Evolutionary conservation across 202 grass and related monocot genomes (phyloP).

Genomic region (Zoysia matrella): DNA sequence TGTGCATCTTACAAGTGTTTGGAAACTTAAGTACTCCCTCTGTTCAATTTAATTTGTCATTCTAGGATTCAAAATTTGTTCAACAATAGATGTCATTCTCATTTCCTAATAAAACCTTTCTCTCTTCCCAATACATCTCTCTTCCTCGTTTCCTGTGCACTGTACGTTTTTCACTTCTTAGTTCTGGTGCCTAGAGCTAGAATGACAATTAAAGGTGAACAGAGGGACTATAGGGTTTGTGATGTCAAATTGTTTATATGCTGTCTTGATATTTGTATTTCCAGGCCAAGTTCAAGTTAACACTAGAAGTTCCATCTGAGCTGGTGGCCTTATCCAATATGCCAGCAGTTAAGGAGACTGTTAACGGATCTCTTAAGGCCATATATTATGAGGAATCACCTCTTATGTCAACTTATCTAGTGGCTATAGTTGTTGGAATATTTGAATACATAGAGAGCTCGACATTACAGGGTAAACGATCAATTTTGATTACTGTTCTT

Average conservation of each 20-base stretch:
- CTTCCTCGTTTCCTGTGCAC: too few species aligned
- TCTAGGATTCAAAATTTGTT: too few species aligned
- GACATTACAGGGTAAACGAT: slow-evolving; percentile 61
- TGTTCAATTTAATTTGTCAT: too few species aligned
- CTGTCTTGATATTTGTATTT: slow-evolving; percentile 20
- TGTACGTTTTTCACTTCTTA: too few species aligned
- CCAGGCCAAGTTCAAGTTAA: slow-evolving; percentile 92
- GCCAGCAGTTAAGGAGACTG: slow-evolving; percentile 61
- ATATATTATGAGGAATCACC: slow-evolving; percentile 49
- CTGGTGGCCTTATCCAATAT: slow-evolving; percentile 92
- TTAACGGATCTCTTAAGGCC: slow-evolving; percentile 57
- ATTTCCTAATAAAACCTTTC: too few species aligned
- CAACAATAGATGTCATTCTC: too few species aligned
- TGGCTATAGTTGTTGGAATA: slow-evolving; percentile 80
- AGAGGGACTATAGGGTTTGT: neutral
- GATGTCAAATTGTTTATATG: slow-evolving; percentile 2
- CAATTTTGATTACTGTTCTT: slow-evolving; percentile 9
- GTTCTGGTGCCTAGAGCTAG: too few species aligned
- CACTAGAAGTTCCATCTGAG: slow-evolving; percentile 71
- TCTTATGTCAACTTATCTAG: slow-evolving; percentile 53
- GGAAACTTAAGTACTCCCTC: neutral
- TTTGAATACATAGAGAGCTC: slow-evolving; percentile 72
- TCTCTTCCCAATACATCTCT: too few species aligned
- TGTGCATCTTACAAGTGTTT: neutral
- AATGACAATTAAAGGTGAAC: too few species aligned